Evolutionary conservation across 495 filamentous ascomycete genomes (phyloP).

Genomic region (Aspergillus indologenus): DNA sequence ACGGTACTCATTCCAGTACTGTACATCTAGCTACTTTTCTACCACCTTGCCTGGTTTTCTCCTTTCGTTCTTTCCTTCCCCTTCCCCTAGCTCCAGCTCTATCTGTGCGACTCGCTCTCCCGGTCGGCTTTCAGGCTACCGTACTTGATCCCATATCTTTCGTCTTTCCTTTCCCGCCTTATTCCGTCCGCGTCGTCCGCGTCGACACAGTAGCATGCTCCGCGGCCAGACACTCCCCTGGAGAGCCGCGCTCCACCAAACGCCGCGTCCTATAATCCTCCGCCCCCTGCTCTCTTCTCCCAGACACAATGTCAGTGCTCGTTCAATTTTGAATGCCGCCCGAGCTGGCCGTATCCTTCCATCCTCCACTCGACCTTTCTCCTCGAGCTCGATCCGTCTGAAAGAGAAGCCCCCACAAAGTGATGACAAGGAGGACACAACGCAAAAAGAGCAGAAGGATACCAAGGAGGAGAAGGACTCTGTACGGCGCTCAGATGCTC

Average conservation of each 20-base stretch:
- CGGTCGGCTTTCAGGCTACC: conserved; percentile 5
- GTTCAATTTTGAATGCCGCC: conserved; percentile 30
- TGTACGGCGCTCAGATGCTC: conserved; percentile 28
- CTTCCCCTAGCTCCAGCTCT: conserved; percentile 2
- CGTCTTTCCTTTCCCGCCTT: background rate
- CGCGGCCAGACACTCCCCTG: conserved; percentile 54
- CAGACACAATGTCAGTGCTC: conserved; percentile 40
- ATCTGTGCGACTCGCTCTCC: background rate
- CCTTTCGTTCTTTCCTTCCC: conserved; percentile 5
- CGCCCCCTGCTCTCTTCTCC: conserved; percentile 32
- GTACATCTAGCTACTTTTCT: conserved; percentile 5
- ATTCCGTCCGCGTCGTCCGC: conserved; percentile 6
- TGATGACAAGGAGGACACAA: conserved; percentile 36
- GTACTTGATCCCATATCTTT: conserved; percentile 10
- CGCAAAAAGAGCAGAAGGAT: conserved; percentile 33
- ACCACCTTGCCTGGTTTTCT: conserved; percentile 12
- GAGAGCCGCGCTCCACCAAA: conserved; percentile 52
- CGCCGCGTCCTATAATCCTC: conserved; percentile 37
- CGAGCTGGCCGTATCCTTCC: conserved; percentile 30
- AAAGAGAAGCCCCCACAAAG: conserved; percentile 44
- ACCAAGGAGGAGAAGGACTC: conserved; percentile 33
- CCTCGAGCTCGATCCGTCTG: conserved; percentile 38
- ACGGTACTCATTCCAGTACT: too few relatives aligned
- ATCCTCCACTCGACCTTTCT: conserved; percentile 38
- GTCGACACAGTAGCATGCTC: conserved; percentile 45